Conservation (phyloP, 352 stramenopile species). For the Saprolegnia diclina region DNA sequence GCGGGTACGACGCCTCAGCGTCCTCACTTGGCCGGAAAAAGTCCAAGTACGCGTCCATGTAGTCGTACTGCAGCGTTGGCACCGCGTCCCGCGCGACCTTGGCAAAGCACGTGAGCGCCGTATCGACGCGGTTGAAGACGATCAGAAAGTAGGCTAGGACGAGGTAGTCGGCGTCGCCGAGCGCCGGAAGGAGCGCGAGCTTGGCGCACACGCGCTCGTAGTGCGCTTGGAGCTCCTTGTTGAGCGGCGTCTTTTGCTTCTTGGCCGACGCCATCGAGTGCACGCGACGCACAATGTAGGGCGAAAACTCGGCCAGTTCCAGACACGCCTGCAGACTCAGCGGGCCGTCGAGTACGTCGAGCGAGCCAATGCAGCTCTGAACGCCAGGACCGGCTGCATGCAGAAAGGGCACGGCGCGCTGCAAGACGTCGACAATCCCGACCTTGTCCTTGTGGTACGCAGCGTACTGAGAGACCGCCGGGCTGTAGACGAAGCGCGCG, state of each 20-base stretch:
- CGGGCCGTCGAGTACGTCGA: background rate
- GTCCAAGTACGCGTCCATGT: constrained; percentile 56
- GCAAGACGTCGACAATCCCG: constrained; percentile 32
- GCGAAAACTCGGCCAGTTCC: constrained; percentile 11
- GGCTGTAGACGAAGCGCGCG: constrained; percentile 36
- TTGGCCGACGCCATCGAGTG: background rate
- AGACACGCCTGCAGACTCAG: background rate
- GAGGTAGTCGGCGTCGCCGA: constrained; percentile 34
- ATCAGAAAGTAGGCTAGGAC: constrained; percentile 49
- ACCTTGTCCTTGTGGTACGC: constrained; percentile 40
- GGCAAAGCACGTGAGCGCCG: constrained; percentile 36
- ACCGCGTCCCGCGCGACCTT: constrained; percentile 26
- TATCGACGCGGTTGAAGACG: constrained; percentile 38
- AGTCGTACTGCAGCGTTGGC: constrained; percentile 46
- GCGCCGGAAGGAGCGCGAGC: constrained; percentile 31
- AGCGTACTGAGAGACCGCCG: constrained; percentile 47
- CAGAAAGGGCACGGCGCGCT: background rate
- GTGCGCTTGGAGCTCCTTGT: constrained; percentile 37
- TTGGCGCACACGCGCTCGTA: constrained; percentile 42
- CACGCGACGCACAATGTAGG: background rate
- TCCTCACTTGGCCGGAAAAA: constrained; percentile 35
- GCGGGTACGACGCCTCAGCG: constrained; percentile 31
- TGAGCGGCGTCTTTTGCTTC: constrained; percentile 21
- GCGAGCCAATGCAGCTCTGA: background rate
- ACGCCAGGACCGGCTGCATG: constrained; percentile 5